These are phyloP conservation scores for Pseudogymnoascus sp. DNA, from an alignment of 2,329 filamentous ascomycete genomes.

Conservation along the genomic window DNA sequence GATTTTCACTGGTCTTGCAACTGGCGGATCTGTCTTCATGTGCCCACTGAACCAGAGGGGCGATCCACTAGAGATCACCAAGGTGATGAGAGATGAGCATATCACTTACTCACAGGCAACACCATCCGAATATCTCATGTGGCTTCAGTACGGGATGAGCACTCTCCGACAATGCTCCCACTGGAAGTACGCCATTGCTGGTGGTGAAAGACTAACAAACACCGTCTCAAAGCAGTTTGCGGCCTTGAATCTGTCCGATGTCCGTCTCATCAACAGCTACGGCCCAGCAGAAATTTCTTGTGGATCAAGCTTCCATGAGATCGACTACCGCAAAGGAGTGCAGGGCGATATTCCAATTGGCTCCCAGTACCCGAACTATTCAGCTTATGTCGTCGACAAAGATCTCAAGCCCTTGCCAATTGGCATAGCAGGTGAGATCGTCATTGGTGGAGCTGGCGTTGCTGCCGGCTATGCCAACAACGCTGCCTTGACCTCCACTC, in stretches of 20 bases:
- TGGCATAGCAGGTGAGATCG: conserved; percentile 38
- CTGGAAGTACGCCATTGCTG: conserved; percentile 24
- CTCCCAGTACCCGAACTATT: conserved; percentile 19
- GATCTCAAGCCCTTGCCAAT: conserved; percentile 31
- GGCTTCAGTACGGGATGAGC: conserved; percentile 12
- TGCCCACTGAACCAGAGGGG: conserved; percentile 11
- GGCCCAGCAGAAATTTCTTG: conserved; percentile 20
- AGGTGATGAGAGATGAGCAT: conserved; percentile 15
- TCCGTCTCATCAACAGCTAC: conserved; percentile 18
- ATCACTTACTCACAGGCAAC: conserved; percentile 20
- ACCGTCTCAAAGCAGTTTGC: conserved; percentile 20
- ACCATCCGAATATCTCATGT: conserved; percentile 20
- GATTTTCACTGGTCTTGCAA: conserved; percentile 17
- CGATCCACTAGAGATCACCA: conserved; percentile 17
- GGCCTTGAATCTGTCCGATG: conserved; percentile 15
- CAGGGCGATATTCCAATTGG: conserved; percentile 8
- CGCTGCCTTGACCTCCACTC: conserved; percentile 14
- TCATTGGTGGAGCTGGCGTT: conserved; percentile 33
- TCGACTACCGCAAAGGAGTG: conserved; percentile 18
- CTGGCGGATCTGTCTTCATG: conserved; percentile 17
- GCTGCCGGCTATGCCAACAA: conserved; percentile 31
- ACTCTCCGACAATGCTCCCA: background rate
- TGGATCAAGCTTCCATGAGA: conserved; percentile 16
- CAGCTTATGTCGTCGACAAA: conserved; percentile 35
- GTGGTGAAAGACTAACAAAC: conserved; percentile 22